Percentiles rank a stretch among this genome's conserved stretches.
These are phyloP conservation scores for Daldinia sp. DNA, from an alignment of 2,329 filamentous ascomycete species.

Conservation along the genomic window DNA sequence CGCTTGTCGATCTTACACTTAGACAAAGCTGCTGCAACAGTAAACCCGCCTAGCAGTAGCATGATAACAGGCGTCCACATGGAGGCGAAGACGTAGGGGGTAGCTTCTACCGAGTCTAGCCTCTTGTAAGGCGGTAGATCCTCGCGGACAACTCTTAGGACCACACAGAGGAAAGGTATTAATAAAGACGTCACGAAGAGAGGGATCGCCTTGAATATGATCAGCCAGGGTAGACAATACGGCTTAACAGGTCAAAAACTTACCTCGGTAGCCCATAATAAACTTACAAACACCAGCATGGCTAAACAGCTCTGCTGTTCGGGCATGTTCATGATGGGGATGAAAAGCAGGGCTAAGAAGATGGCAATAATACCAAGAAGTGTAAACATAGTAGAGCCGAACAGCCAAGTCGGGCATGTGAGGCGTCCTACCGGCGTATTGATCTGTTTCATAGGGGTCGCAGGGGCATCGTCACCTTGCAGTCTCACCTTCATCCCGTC, in stretches of 20 bases:
- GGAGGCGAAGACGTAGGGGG: slow-evolving; percentile 84
- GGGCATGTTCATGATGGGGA: slow-evolving; percentile 83
- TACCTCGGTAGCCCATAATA: slow-evolving; percentile 96
- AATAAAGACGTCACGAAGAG: slow-evolving; percentile 95
- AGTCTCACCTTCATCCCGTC: slow-evolving; percentile 73
- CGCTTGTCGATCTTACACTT: slow-evolving; percentile 99
- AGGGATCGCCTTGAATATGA: slow-evolving; percentile 75
- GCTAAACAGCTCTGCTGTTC: slow-evolving; percentile 98
- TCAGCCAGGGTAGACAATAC: slow-evolving; percentile 7
- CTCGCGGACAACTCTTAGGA: slow-evolving; percentile 82
- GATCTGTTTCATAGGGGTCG: slow-evolving; percentile 71
- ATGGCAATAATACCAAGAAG: slow-evolving; percentile 74
- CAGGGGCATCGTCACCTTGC: slow-evolving; percentile 83
- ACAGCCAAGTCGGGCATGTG: slow-evolving; percentile 79
- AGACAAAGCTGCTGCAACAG: slow-evolving; percentile 90
- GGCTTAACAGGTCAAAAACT: slow-evolving; percentile 35
- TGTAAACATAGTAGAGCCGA: slow-evolving; percentile 82
- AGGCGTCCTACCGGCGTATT: slow-evolving; percentile 82
- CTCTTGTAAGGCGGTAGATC: slow-evolving; percentile 73
- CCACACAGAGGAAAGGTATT: slow-evolving; percentile 91
- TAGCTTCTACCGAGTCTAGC: slow-evolving; percentile 81
- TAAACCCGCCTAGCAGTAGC: slow-evolving; percentile 95
- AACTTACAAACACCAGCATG: slow-evolving; percentile 89
- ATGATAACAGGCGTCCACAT: slow-evolving; percentile 99
- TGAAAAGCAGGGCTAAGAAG: slow-evolving; percentile 76